Base-by-base conservation (phyloP, 108 stramenopile species). In the Skeletonema tropicum region DNA sequence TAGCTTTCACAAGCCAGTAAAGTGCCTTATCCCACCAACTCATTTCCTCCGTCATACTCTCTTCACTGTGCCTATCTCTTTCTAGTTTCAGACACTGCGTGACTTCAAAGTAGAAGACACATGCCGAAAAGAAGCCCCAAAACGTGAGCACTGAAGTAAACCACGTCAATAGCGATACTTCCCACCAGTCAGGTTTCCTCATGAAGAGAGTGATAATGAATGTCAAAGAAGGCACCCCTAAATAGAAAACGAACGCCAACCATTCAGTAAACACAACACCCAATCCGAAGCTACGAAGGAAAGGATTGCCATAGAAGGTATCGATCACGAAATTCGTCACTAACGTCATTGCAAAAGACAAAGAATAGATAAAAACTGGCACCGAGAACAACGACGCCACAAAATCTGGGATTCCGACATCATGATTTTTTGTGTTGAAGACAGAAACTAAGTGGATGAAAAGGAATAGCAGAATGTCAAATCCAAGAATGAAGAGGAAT, bases 221-320 rank as follows among this genome's bases (percentile, higher is more conserved):
- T 1, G 81, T 60, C 21, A 82, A 6, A 2, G 68, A 3, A 49
- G 81, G 81, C 10, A 82, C 66, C 3, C 75, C 75, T 9, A 82
- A 39, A 73, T 77, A 82, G 49, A 82, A 66, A 2, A 75, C 31
- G 59, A 82, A 82, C 7, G 81, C 64, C 9, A 77, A 62, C 81
- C 81, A 82, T 73, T 82, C 81, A n/a, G 71, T 82, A 19, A 65
- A 60, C 30, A 77, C 81, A 13, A 66, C 2, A 61, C 62, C 71
- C 76, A 71, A 66, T 10, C 81, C 81, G 36, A 77, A 82, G 21
- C 67, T 72, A 15, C 65, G 70, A 8, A 82, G 65, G 36, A 82
- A 66, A 6, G 75, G 81, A 61, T 77, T 75, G 10, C 81, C 81
- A 31, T 65, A 59, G 38, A 71, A 82, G 2, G 81, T 74, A 13